Base-by-base conservation (phyloP, 768 basidiomycete genomes). In the Calocybe gangraenosa region DNA sequence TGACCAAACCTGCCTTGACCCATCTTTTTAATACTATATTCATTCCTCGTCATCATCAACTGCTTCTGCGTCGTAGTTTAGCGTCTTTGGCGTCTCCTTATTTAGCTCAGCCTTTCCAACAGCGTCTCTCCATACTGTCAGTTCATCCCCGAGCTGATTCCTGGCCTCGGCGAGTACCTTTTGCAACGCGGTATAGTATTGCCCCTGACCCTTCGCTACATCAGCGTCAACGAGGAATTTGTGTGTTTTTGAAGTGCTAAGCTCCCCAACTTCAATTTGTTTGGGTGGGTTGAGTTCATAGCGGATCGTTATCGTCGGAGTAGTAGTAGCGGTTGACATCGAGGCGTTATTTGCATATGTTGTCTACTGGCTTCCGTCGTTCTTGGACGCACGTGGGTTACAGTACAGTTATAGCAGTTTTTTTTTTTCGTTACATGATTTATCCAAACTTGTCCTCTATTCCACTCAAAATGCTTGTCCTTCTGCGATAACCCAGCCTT, bases 121-220 rank as follows among this genome's bases (percentile, higher is more conserved):
- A 5, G 74, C 73, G 62, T 90, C 86, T 55, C 82, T 74, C 87
- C 86, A 89, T 4, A 61, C 71, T 0, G 87, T 89, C 61, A 90
- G 59, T 51, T 87, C 82, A 35, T 79, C 71, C 8, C 87, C 87
- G 3, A 86, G 52, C 21, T 70, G 65, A 34, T 66, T 68, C 50
- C 69, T 79, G 21, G 83, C 82, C 28, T 68, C 63, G 25, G 64
- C 65, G 40, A 89, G 67, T 15, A 79, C 67, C 4, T 53, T 61
- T 48, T 70, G 67, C 32, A 89, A 60, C 2, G 62, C 65, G 1
- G 62, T 58, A 46, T 87, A 87, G 56, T 82, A 84, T 23, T 58
- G 47, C 28, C 58, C 65, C 40, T 59, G 60, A 8, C 56, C 57
- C 7, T 55, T 54, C 28, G 42, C 44, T 2, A 52, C 39, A 40